These are phyloP conservation scores for Eucalyptus cloeziana DNA, from an alignment of 345 rosid genomes.

Conservation along the genomic window DNA sequence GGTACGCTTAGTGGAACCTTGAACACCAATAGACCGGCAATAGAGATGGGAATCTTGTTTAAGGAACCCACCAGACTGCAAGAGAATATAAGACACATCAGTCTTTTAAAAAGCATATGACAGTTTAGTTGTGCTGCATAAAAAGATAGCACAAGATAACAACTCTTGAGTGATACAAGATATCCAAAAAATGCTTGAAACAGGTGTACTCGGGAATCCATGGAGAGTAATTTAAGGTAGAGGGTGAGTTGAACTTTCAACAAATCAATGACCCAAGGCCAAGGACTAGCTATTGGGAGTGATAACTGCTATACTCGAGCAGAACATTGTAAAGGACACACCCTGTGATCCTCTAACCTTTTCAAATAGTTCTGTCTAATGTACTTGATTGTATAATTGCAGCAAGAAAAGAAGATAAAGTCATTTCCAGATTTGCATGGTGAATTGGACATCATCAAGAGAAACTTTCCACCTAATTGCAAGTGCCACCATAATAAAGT, in stretches of 20 bases:
- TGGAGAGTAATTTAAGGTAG: not conserved
- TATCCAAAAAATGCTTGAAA: not conserved
- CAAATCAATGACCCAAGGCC: not conserved
- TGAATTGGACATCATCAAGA: not conserved
- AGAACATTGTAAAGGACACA: not conserved
- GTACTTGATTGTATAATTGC: not conserved
- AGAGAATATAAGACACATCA: not conserved
- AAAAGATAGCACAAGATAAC: not conserved
- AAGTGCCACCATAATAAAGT: not conserved
- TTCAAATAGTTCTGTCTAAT: not conserved
- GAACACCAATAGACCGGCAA: conserved; percentile 70
- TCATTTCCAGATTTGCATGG: not conserved
- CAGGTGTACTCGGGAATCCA: not conserved
- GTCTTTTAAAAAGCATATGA: not conserved
- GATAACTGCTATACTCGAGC: not conserved
- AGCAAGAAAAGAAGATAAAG: not conserved
- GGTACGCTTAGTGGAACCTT: conserved; percentile 67
- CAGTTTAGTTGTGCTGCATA: not conserved
- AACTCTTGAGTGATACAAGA: not conserved
- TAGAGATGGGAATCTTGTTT: conserved; percentile 84
- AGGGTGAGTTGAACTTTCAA: not conserved
- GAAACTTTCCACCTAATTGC: not conserved
- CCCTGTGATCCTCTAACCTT: not conserved
- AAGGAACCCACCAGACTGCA: conserved; percentile 79
- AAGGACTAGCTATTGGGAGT: not conserved